Evolutionary conservation across 2,329 filamentous ascomycete genomes (phyloP).

Genomic region (Aureobasidium melanogenum): DNA sequence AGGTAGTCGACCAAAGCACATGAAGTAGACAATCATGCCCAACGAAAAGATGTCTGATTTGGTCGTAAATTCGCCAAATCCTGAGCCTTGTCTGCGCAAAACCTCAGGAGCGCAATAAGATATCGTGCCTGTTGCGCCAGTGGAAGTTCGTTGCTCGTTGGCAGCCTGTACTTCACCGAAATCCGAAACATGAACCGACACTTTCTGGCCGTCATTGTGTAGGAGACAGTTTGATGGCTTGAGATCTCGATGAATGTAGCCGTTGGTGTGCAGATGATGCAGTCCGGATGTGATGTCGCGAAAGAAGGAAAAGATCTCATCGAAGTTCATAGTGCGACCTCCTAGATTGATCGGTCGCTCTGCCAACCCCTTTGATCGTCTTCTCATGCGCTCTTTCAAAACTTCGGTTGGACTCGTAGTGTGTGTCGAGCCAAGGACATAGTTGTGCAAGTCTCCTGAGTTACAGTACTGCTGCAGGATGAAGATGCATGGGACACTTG

Average conservation of each 20-base stretch:
- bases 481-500: conserved; percentile 87
- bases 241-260: conserved; percentile 91
- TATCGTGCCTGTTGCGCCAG: conserved; percentile 88
- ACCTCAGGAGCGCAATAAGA: conserved; percentile 98
- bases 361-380: conserved; percentile 67
- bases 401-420: conserved; percentile 44
- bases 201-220: conserved; percentile 61
- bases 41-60: conserved; percentile 98
- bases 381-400: conserved; percentile 77
- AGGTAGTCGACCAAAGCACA: conserved; percentile 86
- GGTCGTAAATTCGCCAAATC: conserved; percentile 85
- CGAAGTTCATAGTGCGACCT: conserved; percentile 57
- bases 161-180: conserved; percentile 94
- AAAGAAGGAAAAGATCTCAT: conserved; percentile 96
- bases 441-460: conserved; percentile 77
- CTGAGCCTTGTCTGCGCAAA: conserved; percentile 52
- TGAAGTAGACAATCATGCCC: conserved; percentile 97
- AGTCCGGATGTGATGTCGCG: conserved; percentile 89
- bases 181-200: conserved; percentile 85
- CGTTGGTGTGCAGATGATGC: conserved; percentile 78
- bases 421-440: conserved; percentile 63
- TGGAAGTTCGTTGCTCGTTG: conserved; percentile 73
- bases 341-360: conserved; percentile 51
- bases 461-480: conserved; percentile 99
- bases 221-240: conserved; percentile 94